phyloP scores from a whole-genome alignment of 768 basidiomycete species.

The Lentinula guzmanii region DNA sequence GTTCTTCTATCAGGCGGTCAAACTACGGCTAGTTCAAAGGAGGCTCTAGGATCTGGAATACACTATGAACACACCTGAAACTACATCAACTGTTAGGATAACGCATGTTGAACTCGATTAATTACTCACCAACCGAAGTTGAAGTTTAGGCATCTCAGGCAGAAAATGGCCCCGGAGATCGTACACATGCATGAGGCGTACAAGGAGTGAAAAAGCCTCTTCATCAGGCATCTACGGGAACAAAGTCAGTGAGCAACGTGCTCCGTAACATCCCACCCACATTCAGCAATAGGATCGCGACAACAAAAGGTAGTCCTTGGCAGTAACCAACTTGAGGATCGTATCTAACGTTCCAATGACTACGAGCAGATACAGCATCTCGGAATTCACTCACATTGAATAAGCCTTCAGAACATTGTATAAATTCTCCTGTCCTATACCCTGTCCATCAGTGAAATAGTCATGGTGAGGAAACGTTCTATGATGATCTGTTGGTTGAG shows the following conservation, averaged over 20 bases:
- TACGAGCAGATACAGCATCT: not conserved
- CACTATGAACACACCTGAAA: constrained; percentile 44
- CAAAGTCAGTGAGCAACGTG: not conserved
- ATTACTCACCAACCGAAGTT: constrained; percentile 72
- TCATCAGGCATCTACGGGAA: constrained; percentile 92
- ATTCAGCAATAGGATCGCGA: constrained; percentile 87
- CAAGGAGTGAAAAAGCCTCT: constrained; percentile 94
- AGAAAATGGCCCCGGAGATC: constrained; percentile 94
- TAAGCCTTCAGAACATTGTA: constrained; percentile 99
- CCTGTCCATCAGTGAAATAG: constrained; percentile 91
- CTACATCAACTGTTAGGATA: constrained; percentile 20
- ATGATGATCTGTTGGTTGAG: constrained; percentile 5
- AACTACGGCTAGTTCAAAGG: constrained; percentile 46
- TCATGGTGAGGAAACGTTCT: constrained; percentile 97
- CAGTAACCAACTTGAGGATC: constrained; percentile 96
- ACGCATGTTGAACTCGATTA: not conserved
- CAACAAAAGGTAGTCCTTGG: constrained; percentile 95
- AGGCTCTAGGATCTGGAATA: not conserved
- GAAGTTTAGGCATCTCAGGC: constrained; percentile 98
- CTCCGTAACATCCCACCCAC: constrained; percentile 35
- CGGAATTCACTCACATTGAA: constrained; percentile 59
- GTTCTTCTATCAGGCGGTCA: constrained; percentile 89
- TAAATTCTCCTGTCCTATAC: constrained; percentile 93
- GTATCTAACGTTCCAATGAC: constrained; percentile 37
- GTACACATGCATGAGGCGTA: constrained; percentile 94